Conservation (phyloP, 2,329 filamentous ascomycete species). For the Aspergillus versicolor region DNA sequence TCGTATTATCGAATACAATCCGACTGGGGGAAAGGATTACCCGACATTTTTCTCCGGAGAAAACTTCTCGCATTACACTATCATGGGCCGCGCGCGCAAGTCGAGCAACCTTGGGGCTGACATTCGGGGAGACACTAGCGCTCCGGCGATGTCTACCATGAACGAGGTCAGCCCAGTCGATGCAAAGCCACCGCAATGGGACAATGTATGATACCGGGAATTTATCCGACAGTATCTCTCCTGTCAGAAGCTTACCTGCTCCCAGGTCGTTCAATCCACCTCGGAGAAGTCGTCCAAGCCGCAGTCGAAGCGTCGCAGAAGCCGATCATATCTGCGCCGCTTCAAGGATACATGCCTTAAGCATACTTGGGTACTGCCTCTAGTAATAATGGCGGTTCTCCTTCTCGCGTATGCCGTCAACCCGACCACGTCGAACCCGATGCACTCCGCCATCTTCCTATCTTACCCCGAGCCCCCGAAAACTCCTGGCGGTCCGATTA, state of each 20-base stretch:
- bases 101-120: slow-evolving; percentile 48
- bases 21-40: background rate
- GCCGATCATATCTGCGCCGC: slow-evolving; percentile 43
- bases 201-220: slow-evolving; percentile 26
- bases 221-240: background rate
- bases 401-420: slow-evolving; percentile 70
- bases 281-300: slow-evolving; percentile 33
- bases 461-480: slow-evolving; percentile 73
- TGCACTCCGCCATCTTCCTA: slow-evolving; percentile 82
- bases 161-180: slow-evolving; percentile 35
- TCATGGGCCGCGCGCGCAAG: slow-evolving; percentile 43
- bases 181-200: slow-evolving; percentile 28
- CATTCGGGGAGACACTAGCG: slow-evolving; percentile 48
- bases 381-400: slow-evolving; percentile 65
- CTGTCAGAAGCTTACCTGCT: slow-evolving; percentile 12
- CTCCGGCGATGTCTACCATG: slow-evolving; percentile 48
- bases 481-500: slow-evolving; percentile 50
- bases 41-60: background rate
- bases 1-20: background rate
- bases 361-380: slow-evolving; percentile 66
- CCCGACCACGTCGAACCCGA: slow-evolving; percentile 73
- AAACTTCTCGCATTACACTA: background rate
- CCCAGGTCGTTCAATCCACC: slow-evolving; percentile 23
- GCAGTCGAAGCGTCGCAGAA: slow-evolving; percentile 46
- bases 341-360: slow-evolving; percentile 44